These are phyloP conservation scores for Hibiscus trionum DNA, from an alignment of 345 rosid species.

Conservation along the genomic window DNA sequence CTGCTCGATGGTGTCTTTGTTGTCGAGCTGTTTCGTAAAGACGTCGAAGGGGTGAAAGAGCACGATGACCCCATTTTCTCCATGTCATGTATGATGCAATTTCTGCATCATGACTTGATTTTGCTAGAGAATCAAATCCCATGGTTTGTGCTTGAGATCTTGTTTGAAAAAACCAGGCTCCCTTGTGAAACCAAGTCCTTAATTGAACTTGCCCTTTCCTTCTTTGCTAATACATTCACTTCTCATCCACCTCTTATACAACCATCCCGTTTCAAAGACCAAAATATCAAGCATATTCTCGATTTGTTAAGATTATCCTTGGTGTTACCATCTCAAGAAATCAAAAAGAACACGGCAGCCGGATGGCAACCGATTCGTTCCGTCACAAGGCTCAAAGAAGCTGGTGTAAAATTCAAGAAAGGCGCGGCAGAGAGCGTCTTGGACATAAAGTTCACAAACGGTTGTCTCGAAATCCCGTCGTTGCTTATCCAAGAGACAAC, in stretches of 20 bases:
- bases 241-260: background rate
- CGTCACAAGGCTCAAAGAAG: slow-evolving; percentile 1
- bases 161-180: slow-evolving; percentile 10
- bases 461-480: slow-evolving; percentile 9
- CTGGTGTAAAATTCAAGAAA: slow-evolving; percentile 11
- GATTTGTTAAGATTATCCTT: slow-evolving; percentile 16
- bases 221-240: slow-evolving; percentile 10
- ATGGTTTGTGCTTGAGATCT: slow-evolving; percentile 19
- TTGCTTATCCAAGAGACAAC: slow-evolving; percentile 15
- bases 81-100: slow-evolving; percentile 13
- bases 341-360: too few species aligned
- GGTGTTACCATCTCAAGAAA: slow-evolving; percentile 5
- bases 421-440: slow-evolving; percentile 1
- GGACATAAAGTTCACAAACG: slow-evolving; percentile 9
- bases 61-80: slow-evolving; percentile 8
- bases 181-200: background rate
- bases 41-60: background rate
- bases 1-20: slow-evolving; percentile 22
- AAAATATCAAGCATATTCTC: slow-evolving; percentile 22
- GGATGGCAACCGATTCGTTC: too few species aligned
- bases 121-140: slow-evolving; percentile 28
- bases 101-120: slow-evolving; percentile 19
- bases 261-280: background rate
- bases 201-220: slow-evolving; percentile 4
- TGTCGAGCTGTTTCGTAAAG: slow-evolving; percentile 16